phyloP scores from a whole-genome alignment of 805 yeast genomes.

The Candida gorgasii region DNA sequence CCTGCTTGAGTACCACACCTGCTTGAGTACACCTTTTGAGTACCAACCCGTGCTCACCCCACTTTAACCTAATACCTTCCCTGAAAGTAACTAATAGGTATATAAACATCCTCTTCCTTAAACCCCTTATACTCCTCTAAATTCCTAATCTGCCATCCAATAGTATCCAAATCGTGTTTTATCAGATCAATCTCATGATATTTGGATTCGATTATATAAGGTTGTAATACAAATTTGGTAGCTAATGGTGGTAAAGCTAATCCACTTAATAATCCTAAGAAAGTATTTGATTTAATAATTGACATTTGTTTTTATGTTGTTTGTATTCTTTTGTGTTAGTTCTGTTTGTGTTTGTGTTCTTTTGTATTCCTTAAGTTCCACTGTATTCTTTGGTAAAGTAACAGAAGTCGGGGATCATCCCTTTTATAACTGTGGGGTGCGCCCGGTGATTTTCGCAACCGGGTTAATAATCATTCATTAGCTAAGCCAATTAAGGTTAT shows the following conservation, averaged over 20 bases:
- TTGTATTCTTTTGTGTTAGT: not conserved
- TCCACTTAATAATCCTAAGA: slow-evolving; percentile 30
- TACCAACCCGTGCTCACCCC: too few relatives aligned
- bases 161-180: slow-evolving; percentile 30
- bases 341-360: not conserved
- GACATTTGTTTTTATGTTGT: slow-evolving; percentile 9
- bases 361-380: not conserved
- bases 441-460: slow-evolving; percentile 5
- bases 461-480: not conserved
- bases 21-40: too few relatives aligned
- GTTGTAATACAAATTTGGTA: slow-evolving; percentile 28
- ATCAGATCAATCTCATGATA: slow-evolving; percentile 31
- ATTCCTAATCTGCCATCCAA: slow-evolving; percentile 37
- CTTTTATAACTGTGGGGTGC: slow-evolving; percentile 6
- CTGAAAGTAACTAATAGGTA: slow-evolving; percentile 28
- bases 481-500: not conserved
- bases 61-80: slow-evolving; percentile 20
- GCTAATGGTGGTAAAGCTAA: slow-evolving; percentile 30
- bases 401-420: not conserved
- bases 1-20: too few relatives aligned
- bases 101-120: slow-evolving; percentile 27
- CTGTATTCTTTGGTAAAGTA: too few relatives aligned
- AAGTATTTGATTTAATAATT: slow-evolving; percentile 8
- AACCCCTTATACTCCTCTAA: slow-evolving; percentile 32
- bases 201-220: slow-evolving; percentile 23